Evolutionary conservation across 2,329 filamentous ascomycete genomes (phyloP), one percentile per base, ranked within the genome.

Genomic region (Colletotrichum sublineola): DNA sequence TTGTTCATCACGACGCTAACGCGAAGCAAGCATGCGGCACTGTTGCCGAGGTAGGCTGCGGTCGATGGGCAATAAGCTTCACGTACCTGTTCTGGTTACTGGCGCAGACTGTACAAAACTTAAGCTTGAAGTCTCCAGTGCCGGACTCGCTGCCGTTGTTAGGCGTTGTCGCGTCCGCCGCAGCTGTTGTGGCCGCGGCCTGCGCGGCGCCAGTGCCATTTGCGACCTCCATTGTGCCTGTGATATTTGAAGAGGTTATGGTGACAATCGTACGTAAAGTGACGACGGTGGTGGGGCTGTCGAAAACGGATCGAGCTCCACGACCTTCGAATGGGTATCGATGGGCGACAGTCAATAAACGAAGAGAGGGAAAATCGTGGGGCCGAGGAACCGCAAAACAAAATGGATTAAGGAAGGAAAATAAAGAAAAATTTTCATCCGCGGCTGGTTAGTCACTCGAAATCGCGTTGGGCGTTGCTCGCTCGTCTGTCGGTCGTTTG

Each of bases 61-160:
- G 24, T 44, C 9, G 24, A 44, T 14, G 24, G 56, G 29, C 15
- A 20, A 7, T 29, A 42, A 8, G 14, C 24, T 31, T 52, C 3
- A 78, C 87, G 75, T 86, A 97, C 90, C 96, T 91, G 80, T 99
- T 99, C 82, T 99, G 95, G 79, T 99, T 99, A 79, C 95, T 97
- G 9, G 96, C 96, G 83, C 96, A 99, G n/a, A 99, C 96, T 3
- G 96, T 98, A 86, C 95, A 98, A 83, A 98, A 98, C 80, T 94
- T 97, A 74, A 99, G 89, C 83, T 96, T 97, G 87, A 92, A 97
- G 64, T 87, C 89, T n/a, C 85, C 85, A 24, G 86, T 86, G 55
- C 88, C 85, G 18, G 85, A 82, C 36, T 85, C 82, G 67, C 84
- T 57, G 33, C 33, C 84, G 69, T 87, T 86, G 68, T 82, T 79